phyloP scores from a whole-genome alignment of 2,329 filamentous ascomycete species.

The Xylaria polymorpha region DNA sequence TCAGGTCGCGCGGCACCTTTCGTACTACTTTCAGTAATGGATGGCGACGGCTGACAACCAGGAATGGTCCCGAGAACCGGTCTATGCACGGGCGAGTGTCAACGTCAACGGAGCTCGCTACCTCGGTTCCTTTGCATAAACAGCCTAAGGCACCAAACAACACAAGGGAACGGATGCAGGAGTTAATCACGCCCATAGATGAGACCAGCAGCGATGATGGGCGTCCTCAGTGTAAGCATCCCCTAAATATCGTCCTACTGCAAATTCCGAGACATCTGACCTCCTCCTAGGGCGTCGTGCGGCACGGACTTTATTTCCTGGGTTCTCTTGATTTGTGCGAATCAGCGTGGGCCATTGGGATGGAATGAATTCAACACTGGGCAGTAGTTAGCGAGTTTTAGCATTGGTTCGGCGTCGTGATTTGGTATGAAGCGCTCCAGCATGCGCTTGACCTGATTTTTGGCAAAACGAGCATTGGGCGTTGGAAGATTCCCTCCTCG shows the following conservation, averaged over 20 bases:
- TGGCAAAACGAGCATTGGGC: constrained; percentile 33
- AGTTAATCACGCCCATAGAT: constrained; percentile 47
- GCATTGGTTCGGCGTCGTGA: constrained; percentile 51
- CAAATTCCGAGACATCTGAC: constrained; percentile 37
- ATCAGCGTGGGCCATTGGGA: neutral
- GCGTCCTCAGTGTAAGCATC: constrained; percentile 47
- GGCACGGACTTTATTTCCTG: constrained; percentile 58
- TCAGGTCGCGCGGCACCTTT: constrained; percentile 65
- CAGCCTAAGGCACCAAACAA: constrained; percentile 33
- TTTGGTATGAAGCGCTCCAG: constrained; percentile 24
- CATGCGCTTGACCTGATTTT: constrained; percentile 15
- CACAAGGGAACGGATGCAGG: constrained; percentile 46
- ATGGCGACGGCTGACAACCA: constrained; percentile 43
- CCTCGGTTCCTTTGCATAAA: constrained; percentile 43
- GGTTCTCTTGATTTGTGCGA: constrained; percentile 42
- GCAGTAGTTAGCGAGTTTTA: constrained; percentile 26
- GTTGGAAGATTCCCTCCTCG: constrained; percentile 21
- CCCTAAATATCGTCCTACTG: neutral
- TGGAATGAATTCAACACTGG: constrained; percentile 25
- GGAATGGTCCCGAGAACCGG: constrained; percentile 42
- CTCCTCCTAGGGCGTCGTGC: constrained; percentile 55
- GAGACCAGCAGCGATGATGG: constrained; percentile 50
- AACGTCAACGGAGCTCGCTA: constrained; percentile 36
- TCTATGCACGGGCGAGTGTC: constrained; percentile 35
- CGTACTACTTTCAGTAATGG: constrained; percentile 49